phyloP scores from a whole-genome alignment of 257 asterid genomes.

The Ehretia macrophylla region DNA sequence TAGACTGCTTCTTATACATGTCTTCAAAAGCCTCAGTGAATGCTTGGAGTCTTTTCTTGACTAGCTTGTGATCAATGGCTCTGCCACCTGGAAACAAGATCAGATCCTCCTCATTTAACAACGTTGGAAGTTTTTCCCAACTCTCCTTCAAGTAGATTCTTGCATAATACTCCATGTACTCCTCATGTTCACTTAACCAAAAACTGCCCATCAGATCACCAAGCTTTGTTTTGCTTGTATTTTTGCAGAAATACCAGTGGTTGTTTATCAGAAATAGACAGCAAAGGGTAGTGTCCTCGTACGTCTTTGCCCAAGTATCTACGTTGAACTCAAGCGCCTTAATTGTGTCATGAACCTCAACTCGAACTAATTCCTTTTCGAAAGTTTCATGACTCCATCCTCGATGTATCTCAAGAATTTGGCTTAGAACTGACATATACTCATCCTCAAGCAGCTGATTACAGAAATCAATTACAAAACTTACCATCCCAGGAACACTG shows the following conservation, averaged over 20 bases:
- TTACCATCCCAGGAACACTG: slow-evolving; percentile 51
- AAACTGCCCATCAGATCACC: slow-evolving; percentile 66
- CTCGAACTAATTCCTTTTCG: slow-evolving; percentile 30
- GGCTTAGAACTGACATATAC: slow-evolving; percentile 40
- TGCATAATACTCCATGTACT: slow-evolving; percentile 41
- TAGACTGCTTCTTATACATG: slow-evolving; percentile 49
- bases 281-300: slow-evolving; percentile 42
- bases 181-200: slow-evolving; percentile 54
- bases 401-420: slow-evolving; percentile 63
- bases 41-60: slow-evolving; percentile 40
- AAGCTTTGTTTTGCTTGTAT: slow-evolving; percentile 50
- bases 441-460: slow-evolving; percentile 64
- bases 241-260: slow-evolving; percentile 53
- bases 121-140: slow-evolving; percentile 61
- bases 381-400: slow-evolving; percentile 45
- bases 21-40: slow-evolving; percentile 63
- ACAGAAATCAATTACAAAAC: slow-evolving; percentile 61
- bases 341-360: slow-evolving; percentile 50
- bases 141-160: slow-evolving; percentile 54
- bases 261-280: slow-evolving; percentile 65
- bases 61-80: slow-evolving; percentile 58
- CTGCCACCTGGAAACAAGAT: slow-evolving; percentile 72
- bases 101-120: slow-evolving; percentile 53
- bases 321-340: slow-evolving; percentile 54
- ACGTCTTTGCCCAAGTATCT: slow-evolving; percentile 57